Evolutionary conservation across 768 basidiomycete genomes (phyloP), one percentile per base, ranked within the genome.

Genomic region (Pleurotus salmoneostramineus): DNA sequence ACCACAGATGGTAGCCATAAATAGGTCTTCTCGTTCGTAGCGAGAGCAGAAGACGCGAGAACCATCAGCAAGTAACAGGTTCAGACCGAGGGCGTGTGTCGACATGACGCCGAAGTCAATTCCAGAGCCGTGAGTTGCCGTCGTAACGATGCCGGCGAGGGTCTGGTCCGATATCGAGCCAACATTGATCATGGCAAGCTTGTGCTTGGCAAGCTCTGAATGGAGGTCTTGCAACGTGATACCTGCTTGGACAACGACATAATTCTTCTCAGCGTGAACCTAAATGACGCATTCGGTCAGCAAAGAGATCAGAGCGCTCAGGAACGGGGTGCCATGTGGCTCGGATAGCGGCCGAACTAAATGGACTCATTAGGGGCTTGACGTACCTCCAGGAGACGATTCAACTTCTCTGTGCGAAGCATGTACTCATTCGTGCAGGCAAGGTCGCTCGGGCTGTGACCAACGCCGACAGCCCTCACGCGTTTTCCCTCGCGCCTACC

Each of bases 111-210:
- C 84, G 73, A 82, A 95, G 45, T 73, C 67, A 58, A 89, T 77
- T 43, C 97, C 96, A 10, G 92, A 87, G 54, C 95, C 97, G 77
- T 99, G 97, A 0, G 95, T 95, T 6, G 93, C 93, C 60, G 97
- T 99, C 11, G 93, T 87, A 65, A 98, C 79, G 64, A 95, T 84
- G 45, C 97, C 97, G 31, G 84, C 95, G 62, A 99, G 80, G 3
- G 94, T 93, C 71, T 98, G 96, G 69, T 97, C 95, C 36, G 94
- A 96, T 65, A 99, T 98, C 32, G 94, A 95, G 36, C 97, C 97
- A 60, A 98, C 80, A 71, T 91, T 96, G 66, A 82, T 85, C 83
- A 99, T 88, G 40, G 95, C 95, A 34, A 98, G 83, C 35, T 79
- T 79, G 64, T 87, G 74, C 10, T 74, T 69, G 49, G 78, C 83